Conservation (phyloP, 371 early-diverging fungal genomes). For the Zychaea mexicana region DNA sequence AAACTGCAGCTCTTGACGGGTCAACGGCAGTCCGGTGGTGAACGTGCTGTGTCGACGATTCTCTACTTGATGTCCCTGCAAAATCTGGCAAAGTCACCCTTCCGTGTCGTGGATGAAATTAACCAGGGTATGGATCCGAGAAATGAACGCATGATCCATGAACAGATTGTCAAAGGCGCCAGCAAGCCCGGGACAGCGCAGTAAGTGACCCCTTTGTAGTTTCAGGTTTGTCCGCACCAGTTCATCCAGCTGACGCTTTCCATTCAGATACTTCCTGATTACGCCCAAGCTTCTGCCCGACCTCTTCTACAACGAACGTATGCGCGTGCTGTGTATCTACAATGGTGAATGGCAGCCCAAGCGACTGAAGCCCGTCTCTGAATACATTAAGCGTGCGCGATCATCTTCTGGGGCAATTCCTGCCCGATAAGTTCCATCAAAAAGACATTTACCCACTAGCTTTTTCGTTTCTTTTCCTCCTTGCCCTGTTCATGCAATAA, state of each 20-base stretch:
- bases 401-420: neutral
- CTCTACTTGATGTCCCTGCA: slow-evolving; percentile 97
- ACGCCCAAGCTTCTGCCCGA: slow-evolving; percentile 99
- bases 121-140: slow-evolving; percentile 99
- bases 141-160: slow-evolving; percentile 97
- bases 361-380: slow-evolving; percentile 32
- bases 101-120: slow-evolving; percentile 99
- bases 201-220: slow-evolving; percentile 37
- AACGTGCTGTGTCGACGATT: slow-evolving; percentile 95
- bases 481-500: too few relatives aligned
- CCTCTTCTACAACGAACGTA: slow-evolving; percentile 90
- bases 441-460: neutral
- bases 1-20: slow-evolving; percentile 86
- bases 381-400: slow-evolving; percentile 30
- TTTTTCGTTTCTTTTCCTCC: too few relatives aligned
- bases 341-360: slow-evolving; percentile 91
- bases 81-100: slow-evolving; percentile 85
- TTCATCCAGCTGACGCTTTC: neutral
- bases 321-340: slow-evolving; percentile 93
- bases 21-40: slow-evolving; percentile 98
- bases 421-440: neutral
- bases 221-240: too few relatives aligned
- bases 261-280: slow-evolving; percentile 89
- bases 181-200: slow-evolving; percentile 69
- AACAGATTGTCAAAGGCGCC: slow-evolving; percentile 85